Percentiles rank a stretch among this genome's conserved stretches.
phyloP scores from a whole-genome alignment of 257 asterid species.

The Solanum lycopersicoides region DNA sequence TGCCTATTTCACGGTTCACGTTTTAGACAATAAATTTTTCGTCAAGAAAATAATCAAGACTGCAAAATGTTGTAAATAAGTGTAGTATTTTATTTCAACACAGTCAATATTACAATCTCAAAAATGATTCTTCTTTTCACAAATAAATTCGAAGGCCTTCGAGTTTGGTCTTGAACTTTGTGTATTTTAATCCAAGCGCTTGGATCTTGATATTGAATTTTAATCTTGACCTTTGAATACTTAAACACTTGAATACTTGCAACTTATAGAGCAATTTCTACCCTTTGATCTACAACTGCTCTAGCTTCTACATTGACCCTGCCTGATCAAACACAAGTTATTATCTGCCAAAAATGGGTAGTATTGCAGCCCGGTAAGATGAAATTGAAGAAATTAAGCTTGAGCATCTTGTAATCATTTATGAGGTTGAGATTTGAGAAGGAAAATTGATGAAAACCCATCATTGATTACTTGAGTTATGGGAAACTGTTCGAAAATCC shows the following conservation, averaged over 20 bases:
- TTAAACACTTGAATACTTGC: neutral
- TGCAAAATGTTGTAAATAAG: neutral
- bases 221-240: neutral
- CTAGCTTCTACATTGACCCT: neutral
- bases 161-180: neutral
- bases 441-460: neutral
- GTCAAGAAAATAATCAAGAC: neutral
- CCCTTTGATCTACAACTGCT: neutral
- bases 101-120: neutral
- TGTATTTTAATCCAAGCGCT: neutral
- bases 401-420: neutral
- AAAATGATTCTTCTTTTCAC: neutral
- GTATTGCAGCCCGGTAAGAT: neutral
- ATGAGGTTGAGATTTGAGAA: neutral
- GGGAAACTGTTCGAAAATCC: neutral
- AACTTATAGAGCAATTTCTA: neutral
- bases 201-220: neutral
- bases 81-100: neutral
- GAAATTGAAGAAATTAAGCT: neutral
- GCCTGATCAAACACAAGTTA: neutral
- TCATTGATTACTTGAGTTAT: neutral
- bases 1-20: neutral
- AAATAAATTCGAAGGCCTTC: neutral
- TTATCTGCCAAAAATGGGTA: neutral
- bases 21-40: neutral